Evolutionary conservation across 208 protist genomes (phyloP).

Genomic region (Porcisia hertigi): DNA sequence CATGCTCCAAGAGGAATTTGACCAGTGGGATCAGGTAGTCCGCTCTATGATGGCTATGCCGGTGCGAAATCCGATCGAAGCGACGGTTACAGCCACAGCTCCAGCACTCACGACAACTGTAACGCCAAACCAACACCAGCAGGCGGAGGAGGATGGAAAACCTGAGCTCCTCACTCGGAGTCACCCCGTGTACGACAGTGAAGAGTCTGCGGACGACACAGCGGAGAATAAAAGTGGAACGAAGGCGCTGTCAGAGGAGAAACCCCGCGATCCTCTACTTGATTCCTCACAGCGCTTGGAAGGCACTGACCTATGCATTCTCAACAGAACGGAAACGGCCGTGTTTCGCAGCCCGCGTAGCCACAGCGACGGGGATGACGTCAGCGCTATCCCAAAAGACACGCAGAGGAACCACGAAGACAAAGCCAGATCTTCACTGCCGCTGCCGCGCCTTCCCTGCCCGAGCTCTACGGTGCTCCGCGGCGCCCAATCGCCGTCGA

Average conservation of each 20-base stretch:
- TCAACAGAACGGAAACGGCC: background rate
- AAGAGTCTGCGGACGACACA: background rate
- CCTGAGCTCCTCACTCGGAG: background rate
- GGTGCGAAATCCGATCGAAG: slow-evolving; percentile 1
- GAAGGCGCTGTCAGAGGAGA: background rate
- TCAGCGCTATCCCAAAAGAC: background rate
- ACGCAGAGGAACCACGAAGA: background rate
- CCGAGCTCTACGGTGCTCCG: slow-evolving; percentile 15
- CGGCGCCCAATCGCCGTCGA: slow-evolving; percentile 15
- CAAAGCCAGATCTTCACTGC: too few species aligned
- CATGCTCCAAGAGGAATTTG: slow-evolving; percentile 25
- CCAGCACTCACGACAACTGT: background rate
- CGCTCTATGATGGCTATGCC: slow-evolving; percentile 25
- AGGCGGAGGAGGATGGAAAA: background rate
- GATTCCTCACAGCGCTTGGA: background rate
- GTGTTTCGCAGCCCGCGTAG: background rate
- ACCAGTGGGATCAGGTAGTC: slow-evolving; percentile 41
- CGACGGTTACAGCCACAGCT: background rate
- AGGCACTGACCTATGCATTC: background rate
- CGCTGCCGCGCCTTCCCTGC: background rate
- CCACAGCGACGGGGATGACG: background rate
- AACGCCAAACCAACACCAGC: background rate
- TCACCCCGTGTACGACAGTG: too few species aligned
- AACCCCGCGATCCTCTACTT: background rate
- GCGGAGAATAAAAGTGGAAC: background rate